These are phyloP conservation scores for Atkinsonella hypoxylon DNA, from an alignment of 2,329 filamentous ascomycete species.

Conservation along the genomic window DNA sequence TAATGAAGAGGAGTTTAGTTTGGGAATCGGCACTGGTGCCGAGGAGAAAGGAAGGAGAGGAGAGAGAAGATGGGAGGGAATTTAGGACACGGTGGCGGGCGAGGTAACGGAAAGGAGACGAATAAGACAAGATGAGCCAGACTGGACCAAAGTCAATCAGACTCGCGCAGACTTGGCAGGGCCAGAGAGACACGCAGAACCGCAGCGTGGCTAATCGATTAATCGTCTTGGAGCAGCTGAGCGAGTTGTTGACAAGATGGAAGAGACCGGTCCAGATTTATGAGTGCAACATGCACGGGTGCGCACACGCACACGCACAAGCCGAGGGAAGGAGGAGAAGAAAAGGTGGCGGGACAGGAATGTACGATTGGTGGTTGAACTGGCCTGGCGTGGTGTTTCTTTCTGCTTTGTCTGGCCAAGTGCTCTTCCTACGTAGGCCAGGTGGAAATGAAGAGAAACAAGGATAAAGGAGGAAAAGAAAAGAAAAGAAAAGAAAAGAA, in stretches of 20 bases:
- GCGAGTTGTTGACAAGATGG: not conserved
- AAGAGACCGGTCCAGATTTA: not conserved
- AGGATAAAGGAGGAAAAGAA: not conserved
- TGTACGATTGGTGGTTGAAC: too few relatives aligned
- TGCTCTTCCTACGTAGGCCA: too few relatives aligned
- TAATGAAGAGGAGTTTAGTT: not conserved
- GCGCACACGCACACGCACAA: not conserved
- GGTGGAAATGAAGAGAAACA: not conserved
- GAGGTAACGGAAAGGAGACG: not conserved
- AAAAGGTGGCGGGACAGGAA: not conserved
- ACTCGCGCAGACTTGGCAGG: slow-evolving; percentile 2
- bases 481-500: not conserved
- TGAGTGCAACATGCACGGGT: not conserved
- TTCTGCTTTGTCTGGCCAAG: too few relatives aligned
- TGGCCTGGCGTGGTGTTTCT: too few relatives aligned
- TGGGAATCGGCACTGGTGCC: not conserved
- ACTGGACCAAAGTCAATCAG: slow-evolving; percentile 2
- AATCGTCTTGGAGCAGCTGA: not conserved
- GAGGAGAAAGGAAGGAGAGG: slow-evolving; percentile 11
- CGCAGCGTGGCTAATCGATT: not conserved
- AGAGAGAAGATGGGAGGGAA: slow-evolving; percentile 5
- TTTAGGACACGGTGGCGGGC: not conserved
- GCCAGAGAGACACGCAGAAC: not conserved
- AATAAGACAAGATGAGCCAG: not conserved
- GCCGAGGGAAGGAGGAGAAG: not conserved